phyloP scores from a whole-genome alignment of 805 yeast species.

The Cyberlindnera suaveolens region DNA sequence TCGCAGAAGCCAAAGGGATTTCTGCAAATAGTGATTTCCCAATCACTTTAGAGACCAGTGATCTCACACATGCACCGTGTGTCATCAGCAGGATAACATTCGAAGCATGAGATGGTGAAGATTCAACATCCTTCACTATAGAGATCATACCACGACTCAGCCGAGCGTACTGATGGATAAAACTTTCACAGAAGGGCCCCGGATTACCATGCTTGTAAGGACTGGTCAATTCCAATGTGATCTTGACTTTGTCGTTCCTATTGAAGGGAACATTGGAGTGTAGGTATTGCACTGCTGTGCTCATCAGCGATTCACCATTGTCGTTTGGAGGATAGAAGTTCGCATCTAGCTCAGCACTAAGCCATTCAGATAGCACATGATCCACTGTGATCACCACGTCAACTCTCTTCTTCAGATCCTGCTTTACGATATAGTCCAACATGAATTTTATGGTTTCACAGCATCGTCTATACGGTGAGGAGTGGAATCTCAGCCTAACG shows the following conservation, averaged over 20 bases:
- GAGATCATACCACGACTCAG: conserved; percentile 29
- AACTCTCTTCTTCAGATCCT: conserved; percentile 5
- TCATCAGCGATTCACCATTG: conserved; percentile 35
- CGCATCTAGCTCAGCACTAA: conserved; percentile 33
- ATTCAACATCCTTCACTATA: conserved; percentile 24
- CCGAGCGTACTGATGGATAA: conserved; percentile 29
- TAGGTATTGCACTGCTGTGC: conserved; percentile 33
- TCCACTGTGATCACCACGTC: conserved; percentile 30
- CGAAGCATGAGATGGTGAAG: conserved; percentile 12
- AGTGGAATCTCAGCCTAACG: conserved; percentile 25
- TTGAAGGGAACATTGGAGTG: conserved; percentile 21
- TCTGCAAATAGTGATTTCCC: conserved; percentile 34
- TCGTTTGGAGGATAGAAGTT: conserved; percentile 39
- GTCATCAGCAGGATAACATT: conserved; percentile 30
- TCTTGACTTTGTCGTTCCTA: conserved; percentile 18
- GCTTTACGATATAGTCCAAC: conserved; percentile 17
- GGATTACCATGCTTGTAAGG: conserved; percentile 33
- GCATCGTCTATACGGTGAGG: conserved; percentile 40
- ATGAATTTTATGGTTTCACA: conserved; percentile 31
- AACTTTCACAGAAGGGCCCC: conserved; percentile 38
- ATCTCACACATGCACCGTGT: conserved; percentile 39
- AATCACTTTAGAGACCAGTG: conserved; percentile 31
- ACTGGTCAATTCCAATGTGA: conserved; percentile 28
- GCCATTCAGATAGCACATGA: conserved; percentile 38
- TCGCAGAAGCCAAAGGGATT: conserved; percentile 31